Percentiles rank a stretch among this genome's conserved stretches.
These are phyloP conservation scores for Neurospora sp. DNA, from an alignment of 495 filamentous ascomycete species.

Conservation along the genomic window DNA sequence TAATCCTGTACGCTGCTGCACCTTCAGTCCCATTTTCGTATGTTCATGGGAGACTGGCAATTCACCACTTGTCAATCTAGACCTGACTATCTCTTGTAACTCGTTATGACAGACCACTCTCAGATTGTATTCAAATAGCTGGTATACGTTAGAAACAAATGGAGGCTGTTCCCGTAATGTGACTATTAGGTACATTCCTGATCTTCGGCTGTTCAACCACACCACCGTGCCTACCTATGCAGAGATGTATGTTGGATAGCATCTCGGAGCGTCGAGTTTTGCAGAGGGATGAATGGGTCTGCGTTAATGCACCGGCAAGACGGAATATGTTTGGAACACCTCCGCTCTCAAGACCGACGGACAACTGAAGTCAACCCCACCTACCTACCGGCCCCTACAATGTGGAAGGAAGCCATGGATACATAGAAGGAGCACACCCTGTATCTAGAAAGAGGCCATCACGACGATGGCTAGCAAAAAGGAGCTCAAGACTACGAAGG, in stretches of 20 bases:
- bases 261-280: not conserved
- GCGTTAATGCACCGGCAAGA: not conserved
- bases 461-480: no score
- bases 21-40: not conserved
- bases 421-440: no score
- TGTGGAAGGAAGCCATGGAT: no score
- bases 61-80: not conserved
- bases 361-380: no score
- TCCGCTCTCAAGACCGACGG: not conserved
- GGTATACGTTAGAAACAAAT: not conserved
- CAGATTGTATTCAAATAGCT: not conserved
- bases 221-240: not conserved
- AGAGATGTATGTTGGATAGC: not conserved
- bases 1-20: not conserved
- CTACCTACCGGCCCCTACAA: no score
- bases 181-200: not conserved
- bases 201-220: not conserved
- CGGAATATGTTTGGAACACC: no score
- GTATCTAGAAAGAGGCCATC: no score
- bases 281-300: not conserved
- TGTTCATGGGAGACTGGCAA: not conserved
- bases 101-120: not conserved
- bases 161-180: not conserved
- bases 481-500: no score
- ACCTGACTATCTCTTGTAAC: not conserved